Evolutionary conservation across 805 yeast species (phyloP).

Genomic region (Lipomyces yamadae): DNA sequence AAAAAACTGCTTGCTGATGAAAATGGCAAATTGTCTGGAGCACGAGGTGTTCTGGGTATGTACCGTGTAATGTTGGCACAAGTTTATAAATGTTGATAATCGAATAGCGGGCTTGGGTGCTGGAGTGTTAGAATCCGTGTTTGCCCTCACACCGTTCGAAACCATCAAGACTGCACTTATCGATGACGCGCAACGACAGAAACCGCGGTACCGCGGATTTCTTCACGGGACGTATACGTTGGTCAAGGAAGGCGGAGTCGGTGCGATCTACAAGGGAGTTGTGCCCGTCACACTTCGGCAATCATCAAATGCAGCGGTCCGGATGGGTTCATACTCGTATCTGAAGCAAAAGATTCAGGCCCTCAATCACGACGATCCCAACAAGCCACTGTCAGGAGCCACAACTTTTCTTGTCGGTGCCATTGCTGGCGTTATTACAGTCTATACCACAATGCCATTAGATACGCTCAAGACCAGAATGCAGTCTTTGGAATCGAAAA

Average conservation of each 20-base stretch:
- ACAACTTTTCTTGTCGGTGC: slow-evolving; percentile 90
- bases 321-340: slow-evolving; percentile 90
- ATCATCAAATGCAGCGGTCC: slow-evolving; percentile 93
- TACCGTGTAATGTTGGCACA: background rate
- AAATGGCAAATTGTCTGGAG: slow-evolving; percentile 84
- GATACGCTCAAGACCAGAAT: slow-evolving; percentile 96
- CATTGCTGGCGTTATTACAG: slow-evolving; percentile 86
- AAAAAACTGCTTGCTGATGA: slow-evolving; percentile 77
- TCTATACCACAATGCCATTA: slow-evolving; percentile 91
- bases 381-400: slow-evolving; percentile 73
- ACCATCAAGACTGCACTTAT: slow-evolving; percentile 94
- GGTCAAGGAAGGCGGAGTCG: slow-evolving; percentile 76
- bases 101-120: slow-evolving; percentile 90
- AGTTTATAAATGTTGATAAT: background rate
- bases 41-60: slow-evolving; percentile 72
- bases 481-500: slow-evolving; percentile 86
- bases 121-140: slow-evolving; percentile 85
- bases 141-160: slow-evolving; percentile 96
- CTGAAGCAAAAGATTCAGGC: slow-evolving; percentile 56
- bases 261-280: slow-evolving; percentile 85
- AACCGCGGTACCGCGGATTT: slow-evolving; percentile 74
- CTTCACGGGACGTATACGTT: slow-evolving; percentile 66
- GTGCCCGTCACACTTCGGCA: slow-evolving; percentile 94
- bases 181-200: slow-evolving; percentile 80
- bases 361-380: slow-evolving; percentile 52